Conservation (phyloP, 2,329 filamentous ascomycete species). For the Pseudonectria foliicola region DNA sequence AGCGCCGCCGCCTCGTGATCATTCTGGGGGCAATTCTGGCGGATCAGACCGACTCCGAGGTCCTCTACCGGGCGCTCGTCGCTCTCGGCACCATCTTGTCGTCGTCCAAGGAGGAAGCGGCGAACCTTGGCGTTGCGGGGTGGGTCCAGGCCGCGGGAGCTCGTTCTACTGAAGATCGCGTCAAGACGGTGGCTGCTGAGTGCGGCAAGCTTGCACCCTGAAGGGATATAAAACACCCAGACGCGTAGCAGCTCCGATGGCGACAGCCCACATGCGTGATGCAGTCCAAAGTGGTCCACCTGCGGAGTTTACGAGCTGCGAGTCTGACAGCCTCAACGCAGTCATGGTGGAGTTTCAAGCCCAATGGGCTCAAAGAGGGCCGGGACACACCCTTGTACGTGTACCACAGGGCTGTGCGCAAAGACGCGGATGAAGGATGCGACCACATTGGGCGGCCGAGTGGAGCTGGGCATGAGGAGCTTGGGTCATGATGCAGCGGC, state of each 20-base stretch:
- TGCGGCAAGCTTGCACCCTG: conserved; percentile 29
- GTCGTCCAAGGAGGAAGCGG: conserved; percentile 40
- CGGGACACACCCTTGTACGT: too few relatives aligned
- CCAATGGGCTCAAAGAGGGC: too few relatives aligned
- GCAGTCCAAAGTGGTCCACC: not conserved
- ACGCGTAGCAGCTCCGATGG: too few relatives aligned
- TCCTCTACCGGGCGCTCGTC: conserved; percentile 74
- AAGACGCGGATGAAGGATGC: too few relatives aligned
- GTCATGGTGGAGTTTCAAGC: too few relatives aligned
- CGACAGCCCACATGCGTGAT: not conserved
- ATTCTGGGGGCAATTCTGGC: conserved; percentile 57
- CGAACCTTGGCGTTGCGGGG: conserved; percentile 32
- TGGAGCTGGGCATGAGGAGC: too few relatives aligned
- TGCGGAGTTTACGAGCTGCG: not conserved
- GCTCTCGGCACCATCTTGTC: conserved; percentile 68
- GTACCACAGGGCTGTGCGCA: too few relatives aligned
- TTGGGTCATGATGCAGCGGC: too few relatives aligned
- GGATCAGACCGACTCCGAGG: conserved; percentile 69
- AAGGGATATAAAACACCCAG: not conserved
- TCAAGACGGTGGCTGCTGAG: conserved; percentile 41
- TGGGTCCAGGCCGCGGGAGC: conserved; percentile 38
- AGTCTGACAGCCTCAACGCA: too few relatives aligned
- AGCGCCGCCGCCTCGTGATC: conserved; percentile 43
- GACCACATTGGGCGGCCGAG: too few relatives aligned
- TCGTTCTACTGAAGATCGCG: conserved; percentile 38